Percentiles rank a stretch among this genome's conserved stretches.
phyloP scores from a whole-genome alignment of 208 protist species.

The Trypanosomatidae sp. region DNA sequence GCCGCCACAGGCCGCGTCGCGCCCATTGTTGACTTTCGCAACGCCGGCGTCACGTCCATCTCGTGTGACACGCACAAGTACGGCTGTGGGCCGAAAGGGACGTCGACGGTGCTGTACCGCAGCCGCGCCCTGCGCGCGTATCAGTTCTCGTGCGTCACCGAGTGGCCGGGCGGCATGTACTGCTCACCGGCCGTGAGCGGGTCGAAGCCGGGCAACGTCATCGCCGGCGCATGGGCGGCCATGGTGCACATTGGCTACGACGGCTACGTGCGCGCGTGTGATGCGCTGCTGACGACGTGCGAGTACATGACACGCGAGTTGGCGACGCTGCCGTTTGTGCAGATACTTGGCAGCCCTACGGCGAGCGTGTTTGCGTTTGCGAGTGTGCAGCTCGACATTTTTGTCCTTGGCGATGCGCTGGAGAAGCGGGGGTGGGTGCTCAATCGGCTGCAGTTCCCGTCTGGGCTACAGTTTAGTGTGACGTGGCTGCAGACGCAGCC shows the following conservation, averaged over 20 bases:
- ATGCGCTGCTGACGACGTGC: slow-evolving; percentile 67
- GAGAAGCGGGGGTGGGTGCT: slow-evolving; percentile 86
- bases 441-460: slow-evolving; percentile 90
- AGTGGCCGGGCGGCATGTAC: slow-evolving; percentile 98
- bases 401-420: slow-evolving; percentile 70
- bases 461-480: slow-evolving; percentile 87
- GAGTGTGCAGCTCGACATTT: slow-evolving; percentile 85
- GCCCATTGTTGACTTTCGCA: slow-evolving; percentile 92
- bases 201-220: slow-evolving; percentile 89
- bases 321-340: slow-evolving; percentile 37
- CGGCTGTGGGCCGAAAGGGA: slow-evolving; percentile 96
- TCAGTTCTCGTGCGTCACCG: slow-evolving; percentile 92
- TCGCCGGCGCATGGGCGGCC: slow-evolving; percentile 94
- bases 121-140: slow-evolving; percentile 75
- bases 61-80: slow-evolving; percentile 99
- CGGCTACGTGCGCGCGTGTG: slow-evolving; percentile 72
- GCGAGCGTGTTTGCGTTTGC: slow-evolving; percentile 85
- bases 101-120: slow-evolving; percentile 92
- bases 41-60: slow-evolving; percentile 96
- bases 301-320: slow-evolving; percentile 68
- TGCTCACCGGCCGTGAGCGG: slow-evolving; percentile 93
- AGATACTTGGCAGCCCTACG: slow-evolving; percentile 77
- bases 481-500: slow-evolving; percentile 78
- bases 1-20: slow-evolving; percentile 76
- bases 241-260: slow-evolving; percentile 89